Evolutionary conservation across 768 basidiomycete species (phyloP), one percentile per base, ranked within the genome.

Genomic region (Chalciporus piperatus): DNA sequence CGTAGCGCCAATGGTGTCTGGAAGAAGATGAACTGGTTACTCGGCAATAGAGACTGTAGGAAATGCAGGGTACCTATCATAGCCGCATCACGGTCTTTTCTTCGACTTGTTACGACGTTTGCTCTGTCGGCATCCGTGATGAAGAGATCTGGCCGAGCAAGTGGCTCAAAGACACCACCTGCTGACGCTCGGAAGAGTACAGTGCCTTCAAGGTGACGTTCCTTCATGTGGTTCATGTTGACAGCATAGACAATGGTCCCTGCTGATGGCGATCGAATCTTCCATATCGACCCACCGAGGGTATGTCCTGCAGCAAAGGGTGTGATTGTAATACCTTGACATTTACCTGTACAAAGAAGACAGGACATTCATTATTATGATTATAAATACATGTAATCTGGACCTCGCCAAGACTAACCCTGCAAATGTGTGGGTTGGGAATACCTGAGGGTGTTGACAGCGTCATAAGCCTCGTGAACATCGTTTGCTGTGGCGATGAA

Each of bases 221-320:
- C 97, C 48, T 83, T 82, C 81, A 92, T 95, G 68, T 99, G 97
- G 67, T 98, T 98, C 75, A 98, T 77, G 59, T 93, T 83, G 16
- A 98, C 91, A 9, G 94, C 94, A 65, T 99, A 98, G 22, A 98
- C 75, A 30, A 98, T 87, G 3, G 97, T 98, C 3, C 95, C 96
- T 11, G 92, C 91, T 0, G 94, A 93, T 2, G 97, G 94, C 0
- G 95, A 98, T n/a, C 97, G 85, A 55, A 99, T 89, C 66, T 98
- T 98, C 94, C 94, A 98, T 56, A 99, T 89, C 6, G 95, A 92
- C 40, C 96, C 97, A 54, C 97, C 97, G 14, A 99, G 80, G 0
- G 92, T 92, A 68, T 98, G 95, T 0, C 96, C 97, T 12, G 93
- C 89, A 61, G 90, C 88, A 71, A 94, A 97, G 1, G 97, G 93